phyloP scores from a whole-genome alignment of 2,329 filamentous ascomycete species.

The Aspergillus sp. region DNA sequence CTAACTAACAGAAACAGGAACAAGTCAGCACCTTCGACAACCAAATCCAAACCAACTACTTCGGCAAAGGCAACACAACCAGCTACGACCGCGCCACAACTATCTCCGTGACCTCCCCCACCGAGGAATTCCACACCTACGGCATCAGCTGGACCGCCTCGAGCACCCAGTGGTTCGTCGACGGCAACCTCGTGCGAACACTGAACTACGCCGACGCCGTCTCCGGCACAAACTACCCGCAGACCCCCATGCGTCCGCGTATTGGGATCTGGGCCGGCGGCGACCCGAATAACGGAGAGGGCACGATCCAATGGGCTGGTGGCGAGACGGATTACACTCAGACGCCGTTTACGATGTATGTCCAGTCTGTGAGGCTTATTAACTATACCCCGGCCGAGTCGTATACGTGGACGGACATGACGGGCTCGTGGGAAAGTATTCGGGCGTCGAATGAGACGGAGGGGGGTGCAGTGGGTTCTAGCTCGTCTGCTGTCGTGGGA shows the following conservation, averaged over 20 bases:
- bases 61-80: conserved; percentile 80
- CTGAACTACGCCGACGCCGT: conserved; percentile 61
- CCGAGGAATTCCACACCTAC: conserved; percentile 47
- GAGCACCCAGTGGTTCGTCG: conserved; percentile 63
- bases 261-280: conserved; percentile 71
- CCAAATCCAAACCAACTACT: conserved; percentile 80
- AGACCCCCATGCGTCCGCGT: conserved; percentile 71
- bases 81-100: conserved; percentile 83
- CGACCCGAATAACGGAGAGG: conserved; percentile 37
- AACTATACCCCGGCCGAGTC: conserved; percentile 61
- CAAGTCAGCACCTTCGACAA: conserved; percentile 33
- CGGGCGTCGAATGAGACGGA: conserved; percentile 30
- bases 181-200: conserved; percentile 61
- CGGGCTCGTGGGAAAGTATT: conserved; percentile 64
- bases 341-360: conserved; percentile 71
- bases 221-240: conserved; percentile 61
- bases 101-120: conserved; percentile 63
- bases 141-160: conserved; percentile 65
- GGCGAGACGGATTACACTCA: conserved; percentile 65
- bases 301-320: conserved; percentile 68
- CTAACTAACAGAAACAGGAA: conserved; percentile 26
- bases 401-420: conserved; percentile 63
- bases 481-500: neutral
- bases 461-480: neutral
- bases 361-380: conserved; percentile 59